Conservation (phyloP, 257 asterid genomes). For the Solanum chiquidenum region DNA sequence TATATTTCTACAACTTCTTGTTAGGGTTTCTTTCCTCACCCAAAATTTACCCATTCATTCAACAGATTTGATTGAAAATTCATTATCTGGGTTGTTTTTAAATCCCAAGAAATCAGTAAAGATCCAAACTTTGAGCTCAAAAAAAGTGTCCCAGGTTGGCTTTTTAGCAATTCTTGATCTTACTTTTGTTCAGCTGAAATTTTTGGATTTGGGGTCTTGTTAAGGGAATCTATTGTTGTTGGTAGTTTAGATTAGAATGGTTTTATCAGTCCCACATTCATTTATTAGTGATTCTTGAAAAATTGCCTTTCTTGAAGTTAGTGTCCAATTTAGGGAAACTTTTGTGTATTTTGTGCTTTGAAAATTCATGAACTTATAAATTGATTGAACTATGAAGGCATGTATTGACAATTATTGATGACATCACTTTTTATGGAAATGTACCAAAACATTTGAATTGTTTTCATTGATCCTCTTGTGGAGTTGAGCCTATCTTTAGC, state of each 20-base stretch:
- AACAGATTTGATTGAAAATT: background rate
- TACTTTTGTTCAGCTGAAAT: background rate
- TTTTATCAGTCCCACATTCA: background rate
- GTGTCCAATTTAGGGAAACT: background rate
- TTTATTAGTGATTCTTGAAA: background rate
- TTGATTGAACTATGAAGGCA: background rate
- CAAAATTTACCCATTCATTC: background rate
- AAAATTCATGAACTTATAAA: background rate
- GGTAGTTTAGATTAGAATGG: background rate
- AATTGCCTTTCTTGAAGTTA: background rate
- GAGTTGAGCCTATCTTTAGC: background rate
- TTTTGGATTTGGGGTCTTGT: background rate
- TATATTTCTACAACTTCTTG: slow-evolving; percentile 29
- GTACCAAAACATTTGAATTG: background rate
- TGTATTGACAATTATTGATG: background rate
- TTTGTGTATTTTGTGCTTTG: background rate
- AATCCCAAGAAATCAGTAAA: slow-evolving; percentile 2
- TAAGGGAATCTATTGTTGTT: background rate
- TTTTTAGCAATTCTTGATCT: background rate
- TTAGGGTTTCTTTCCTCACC: slow-evolving; percentile 29
- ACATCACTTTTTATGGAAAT: background rate
- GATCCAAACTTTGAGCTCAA: slow-evolving; percentile 14
- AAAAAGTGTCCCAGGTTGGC: background rate
- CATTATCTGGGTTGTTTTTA: slow-evolving; percentile 1
- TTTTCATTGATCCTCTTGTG: background rate